These are phyloP conservation scores for Nakazawaea molendinolei DNA, from an alignment of 805 yeast genomes.

Conservation along the genomic window DNA sequence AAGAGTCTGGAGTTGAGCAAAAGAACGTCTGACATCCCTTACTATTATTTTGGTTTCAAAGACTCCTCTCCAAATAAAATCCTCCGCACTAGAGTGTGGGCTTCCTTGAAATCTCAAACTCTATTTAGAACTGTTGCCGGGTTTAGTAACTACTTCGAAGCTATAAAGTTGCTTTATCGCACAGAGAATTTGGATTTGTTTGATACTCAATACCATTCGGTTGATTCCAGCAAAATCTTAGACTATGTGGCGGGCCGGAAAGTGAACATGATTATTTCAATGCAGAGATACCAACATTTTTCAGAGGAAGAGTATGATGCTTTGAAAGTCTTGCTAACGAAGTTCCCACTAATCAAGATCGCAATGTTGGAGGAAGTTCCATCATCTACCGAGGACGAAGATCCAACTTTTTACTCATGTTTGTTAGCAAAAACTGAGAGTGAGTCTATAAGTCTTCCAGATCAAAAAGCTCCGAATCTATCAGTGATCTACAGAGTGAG, in stretches of 20 bases:
- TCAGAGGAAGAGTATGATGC: slow-evolving; percentile 59
- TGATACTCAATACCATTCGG: slow-evolving; percentile 31
- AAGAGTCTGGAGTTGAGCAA: slow-evolving; percentile 32
- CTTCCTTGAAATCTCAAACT: slow-evolving; percentile 78
- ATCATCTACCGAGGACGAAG: slow-evolving; percentile 34
- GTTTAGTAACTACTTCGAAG: slow-evolving; percentile 70
- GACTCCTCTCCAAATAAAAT: slow-evolving; percentile 56
- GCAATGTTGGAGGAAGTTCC: slow-evolving; percentile 47
- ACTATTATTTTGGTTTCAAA: slow-evolving; percentile 67
- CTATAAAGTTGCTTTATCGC: slow-evolving; percentile 60
- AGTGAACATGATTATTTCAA: slow-evolving; percentile 73
- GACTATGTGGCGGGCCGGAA: slow-evolving; percentile 73
- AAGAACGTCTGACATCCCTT: slow-evolving; percentile 49
- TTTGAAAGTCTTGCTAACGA: slow-evolving; percentile 56
- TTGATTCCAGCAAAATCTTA: slow-evolving; percentile 53
- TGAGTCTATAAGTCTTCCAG: slow-evolving; percentile 28
- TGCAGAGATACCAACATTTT: slow-evolving; percentile 78
- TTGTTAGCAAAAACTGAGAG: slow-evolving; percentile 48
- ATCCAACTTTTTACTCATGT: slow-evolving; percentile 53
- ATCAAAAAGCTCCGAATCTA: slow-evolving; percentile 52
- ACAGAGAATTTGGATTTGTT: slow-evolving; percentile 57
- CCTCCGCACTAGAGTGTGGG: slow-evolving; percentile 79
- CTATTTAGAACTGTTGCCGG: slow-evolving; percentile 80
- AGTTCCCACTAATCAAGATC: slow-evolving; percentile 62
- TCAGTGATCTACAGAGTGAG: slow-evolving; percentile 40